phyloP scores from a whole-genome alignment of 805 yeast species.

The Saccharomyces mikatae region DNA sequence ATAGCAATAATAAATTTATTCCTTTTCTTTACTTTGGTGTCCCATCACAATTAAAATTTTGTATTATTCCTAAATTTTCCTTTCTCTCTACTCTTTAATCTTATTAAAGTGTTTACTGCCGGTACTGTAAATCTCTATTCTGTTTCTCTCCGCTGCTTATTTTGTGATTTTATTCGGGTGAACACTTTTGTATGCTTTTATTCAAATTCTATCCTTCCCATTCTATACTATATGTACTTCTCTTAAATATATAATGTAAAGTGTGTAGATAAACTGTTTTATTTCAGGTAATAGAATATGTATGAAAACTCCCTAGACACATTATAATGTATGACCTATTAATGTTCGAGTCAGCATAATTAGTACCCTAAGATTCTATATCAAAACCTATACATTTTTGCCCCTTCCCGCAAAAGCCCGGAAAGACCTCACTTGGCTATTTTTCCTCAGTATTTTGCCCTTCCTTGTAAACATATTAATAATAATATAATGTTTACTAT shows the following conservation, averaged over 20 bases:
- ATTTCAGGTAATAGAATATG: not conserved
- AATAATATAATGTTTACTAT: too few relatives aligned
- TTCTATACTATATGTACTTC: not conserved
- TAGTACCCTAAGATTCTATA: not conserved
- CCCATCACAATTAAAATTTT: not conserved
- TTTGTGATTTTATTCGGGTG: not conserved
- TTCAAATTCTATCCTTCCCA: not conserved
- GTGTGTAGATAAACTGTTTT: not conserved
- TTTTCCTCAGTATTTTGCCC: not conserved
- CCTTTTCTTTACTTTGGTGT: not conserved
- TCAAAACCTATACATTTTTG: not conserved
- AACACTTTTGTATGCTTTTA: not conserved
- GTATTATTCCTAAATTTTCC: not conserved
- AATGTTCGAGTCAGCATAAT: not conserved
- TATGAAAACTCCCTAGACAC: not conserved
- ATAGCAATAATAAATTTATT: not conserved
- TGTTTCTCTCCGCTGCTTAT: not conserved
- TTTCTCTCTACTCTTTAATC: not conserved
- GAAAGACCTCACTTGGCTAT: not conserved
- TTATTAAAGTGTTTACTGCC: not conserved
- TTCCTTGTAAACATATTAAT: not conserved
- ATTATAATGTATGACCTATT: not conserved
- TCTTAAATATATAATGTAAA: not conserved
- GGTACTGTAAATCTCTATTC: not conserved
- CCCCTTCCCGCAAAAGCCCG: not conserved